Percentiles rank a stretch among this genome's conserved stretches.
Evolutionary conservation across 192 early-diverging fungal species (phyloP).

Genomic region (Chytriomyces sp.): DNA sequence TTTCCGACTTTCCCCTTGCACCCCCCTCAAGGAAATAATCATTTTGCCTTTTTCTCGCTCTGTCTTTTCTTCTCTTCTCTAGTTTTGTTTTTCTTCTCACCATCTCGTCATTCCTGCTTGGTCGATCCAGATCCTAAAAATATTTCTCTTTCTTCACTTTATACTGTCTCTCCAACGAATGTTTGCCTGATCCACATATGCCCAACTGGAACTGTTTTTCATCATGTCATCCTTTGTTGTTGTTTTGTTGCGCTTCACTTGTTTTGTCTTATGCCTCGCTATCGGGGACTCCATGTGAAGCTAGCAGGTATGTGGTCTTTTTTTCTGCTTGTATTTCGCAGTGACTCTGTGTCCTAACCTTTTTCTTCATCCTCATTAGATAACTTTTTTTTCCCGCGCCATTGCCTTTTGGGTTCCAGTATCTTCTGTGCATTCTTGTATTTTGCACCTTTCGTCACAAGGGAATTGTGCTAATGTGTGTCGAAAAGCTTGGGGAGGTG

Average conservation of each 20-base stretch:
- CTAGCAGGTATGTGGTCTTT: conserved; percentile 2
- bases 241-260: not conserved
- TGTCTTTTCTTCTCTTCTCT: not conserved
- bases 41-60: not conserved
- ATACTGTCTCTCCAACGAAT: not conserved
- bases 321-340: no score
- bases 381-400: no score
- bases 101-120: not conserved
- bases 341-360: no score
- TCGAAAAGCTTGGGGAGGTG: no score
- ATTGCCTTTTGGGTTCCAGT: no score
- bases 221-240: not conserved
- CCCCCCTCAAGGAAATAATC: no score
- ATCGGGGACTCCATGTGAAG: not conserved
- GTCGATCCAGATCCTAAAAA: not conserved
- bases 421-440: no score
- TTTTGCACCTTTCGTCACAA: no score
- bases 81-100: not conserved
- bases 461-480: no score
- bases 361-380: no score
- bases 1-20: no score
- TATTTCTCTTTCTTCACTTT: not conserved
- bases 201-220: not conserved
- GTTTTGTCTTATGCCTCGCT: not conserved
- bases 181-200: not conserved